Base-by-base conservation (phyloP, 139 green algal genomes). In the Tetratostichococcus sp. region DNA sequence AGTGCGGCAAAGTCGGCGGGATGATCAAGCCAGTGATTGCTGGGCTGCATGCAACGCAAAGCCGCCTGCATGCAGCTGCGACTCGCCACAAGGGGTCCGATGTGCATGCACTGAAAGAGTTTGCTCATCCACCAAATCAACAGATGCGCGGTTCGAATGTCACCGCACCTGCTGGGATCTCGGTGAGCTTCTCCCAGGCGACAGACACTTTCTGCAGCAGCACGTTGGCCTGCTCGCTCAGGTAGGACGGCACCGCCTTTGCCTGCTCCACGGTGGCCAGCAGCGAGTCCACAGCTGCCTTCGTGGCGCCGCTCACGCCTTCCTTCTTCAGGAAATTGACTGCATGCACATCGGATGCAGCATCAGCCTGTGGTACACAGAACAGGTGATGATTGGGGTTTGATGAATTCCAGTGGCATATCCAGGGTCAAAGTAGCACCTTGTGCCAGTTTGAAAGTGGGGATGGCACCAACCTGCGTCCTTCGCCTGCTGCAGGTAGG, bases 401-500 rank as follows among this genome's bases (percentile, higher is more conserved):
- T 50, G 14, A 22, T 14, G 39, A 50, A 50, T 50, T 50, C 14
- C 39, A 11, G 39, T 11, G 11, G 39, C 8, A 50, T 6, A 11
- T 50, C 39, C 6, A 50, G 39, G 8, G 39, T 11, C 39, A 50
- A 50, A 11, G 11, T 11, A 50, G 39, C 39, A 50, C 11, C 39
- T 50, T 50, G n/a, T 11, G 39, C 39, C 6, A 11, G 6, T 62
- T 62, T 62, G 11, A 62, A 62, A 62, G 14, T 62, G 19, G 11
- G 14, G 19, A 8, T 4, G 50, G 19, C 2, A 26, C 17, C 2
- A 25, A 62, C 50, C 50, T 62, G 32, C 77, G 0, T 79, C 72
- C 79, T 89, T 82, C 16, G 87, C 65, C 69, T 79, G 77, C 74
- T 86, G 79, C 66, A 89, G 50, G 70, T 88, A 89, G 30, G 77